These are phyloP conservation scores for Cercospora zeae-maydis DNA, from an alignment of 2,329 filamentous ascomycete genomes.

Conservation along the genomic window DNA sequence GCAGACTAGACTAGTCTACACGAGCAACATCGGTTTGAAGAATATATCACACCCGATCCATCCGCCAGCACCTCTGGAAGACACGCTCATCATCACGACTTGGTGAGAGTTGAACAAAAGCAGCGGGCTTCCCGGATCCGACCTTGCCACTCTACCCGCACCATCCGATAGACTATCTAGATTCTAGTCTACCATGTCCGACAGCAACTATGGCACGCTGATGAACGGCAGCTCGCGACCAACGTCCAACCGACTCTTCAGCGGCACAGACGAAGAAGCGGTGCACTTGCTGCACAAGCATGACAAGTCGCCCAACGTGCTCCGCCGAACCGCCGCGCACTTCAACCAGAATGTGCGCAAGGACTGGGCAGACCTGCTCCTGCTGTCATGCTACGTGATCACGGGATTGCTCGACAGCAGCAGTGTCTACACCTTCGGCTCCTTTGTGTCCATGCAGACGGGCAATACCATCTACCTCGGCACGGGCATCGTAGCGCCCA, in stretches of 20 bases:
- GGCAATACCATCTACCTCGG: slow-evolving; percentile 76
- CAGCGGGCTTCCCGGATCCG: not conserved
- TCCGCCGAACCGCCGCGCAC: slow-evolving; percentile 28
- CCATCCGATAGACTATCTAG: too few species aligned
- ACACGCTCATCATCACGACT: not conserved
- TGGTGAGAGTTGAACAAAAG: not conserved
- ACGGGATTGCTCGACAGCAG: slow-evolving; percentile 75
- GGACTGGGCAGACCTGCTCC: slow-evolving; percentile 62
- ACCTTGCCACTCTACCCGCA: slow-evolving; percentile 15
- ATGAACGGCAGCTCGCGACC: slow-evolving; percentile 2
- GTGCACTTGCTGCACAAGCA: slow-evolving; percentile 18
- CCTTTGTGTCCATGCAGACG: slow-evolving; percentile 81
- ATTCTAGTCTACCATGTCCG: slow-evolving; percentile 17
- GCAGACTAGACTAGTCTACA: too few species aligned
- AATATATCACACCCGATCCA: slow-evolving; percentile 3
- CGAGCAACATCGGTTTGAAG: not conserved
- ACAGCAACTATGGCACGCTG: slow-evolving; percentile 21
- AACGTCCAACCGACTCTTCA: slow-evolving; percentile 15
- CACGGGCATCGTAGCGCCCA: slow-evolving; percentile 59
- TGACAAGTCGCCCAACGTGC: not conserved
- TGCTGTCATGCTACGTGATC: slow-evolving; percentile 70
- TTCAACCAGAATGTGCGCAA: slow-evolving; percentile 54
- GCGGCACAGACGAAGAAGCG: slow-evolving; percentile 20
- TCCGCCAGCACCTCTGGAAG: not conserved
- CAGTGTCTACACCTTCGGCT: slow-evolving; percentile 71